Conservation (phyloP, 208 protist genomes). For the Wallacemonas sp. region DNA sequence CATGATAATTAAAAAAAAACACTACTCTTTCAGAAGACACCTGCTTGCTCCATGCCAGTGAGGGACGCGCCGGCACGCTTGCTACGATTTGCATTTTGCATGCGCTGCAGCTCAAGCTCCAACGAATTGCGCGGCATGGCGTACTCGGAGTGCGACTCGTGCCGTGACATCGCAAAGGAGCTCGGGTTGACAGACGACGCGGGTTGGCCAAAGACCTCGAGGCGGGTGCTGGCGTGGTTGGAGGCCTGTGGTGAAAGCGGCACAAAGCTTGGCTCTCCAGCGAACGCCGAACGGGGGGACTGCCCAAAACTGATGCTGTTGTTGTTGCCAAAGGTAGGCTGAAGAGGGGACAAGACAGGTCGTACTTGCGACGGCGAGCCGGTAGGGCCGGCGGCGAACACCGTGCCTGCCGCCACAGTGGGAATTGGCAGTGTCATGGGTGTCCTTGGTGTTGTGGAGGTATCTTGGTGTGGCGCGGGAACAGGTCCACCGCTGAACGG, state of each 20-base stretch:
- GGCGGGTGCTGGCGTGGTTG: not conserved
- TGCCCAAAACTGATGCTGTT: not conserved
- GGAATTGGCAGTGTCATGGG: not conserved
- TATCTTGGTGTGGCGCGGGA: not conserved
- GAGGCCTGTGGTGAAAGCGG: not conserved
- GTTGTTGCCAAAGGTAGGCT: not conserved
- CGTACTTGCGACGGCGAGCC: not conserved
- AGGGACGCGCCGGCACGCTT: conserved; percentile 28
- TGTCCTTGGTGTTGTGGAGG: not conserved
- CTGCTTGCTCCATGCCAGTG: not conserved
- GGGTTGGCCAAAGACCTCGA: not conserved
- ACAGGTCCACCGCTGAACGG: not conserved
- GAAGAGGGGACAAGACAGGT: not conserved
- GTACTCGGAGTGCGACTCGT: not conserved
- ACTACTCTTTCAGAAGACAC: no score
- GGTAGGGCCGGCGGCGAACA: no score
- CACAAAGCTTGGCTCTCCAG: not conserved
- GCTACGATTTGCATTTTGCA: conserved; percentile 31
- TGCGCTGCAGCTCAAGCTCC: conserved; percentile 29
- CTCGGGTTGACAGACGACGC: not conserved
- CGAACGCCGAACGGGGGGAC: conserved; percentile 1
- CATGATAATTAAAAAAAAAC: no score
- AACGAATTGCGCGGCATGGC: conserved; percentile 17
- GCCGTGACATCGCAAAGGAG: not conserved
- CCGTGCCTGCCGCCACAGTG: no score